Evolutionary conservation across 495 filamentous ascomycete species (phyloP), one percentile per base, ranked within the genome.

Genomic region (Aspergillus sclerotiicarbonarius): DNA sequence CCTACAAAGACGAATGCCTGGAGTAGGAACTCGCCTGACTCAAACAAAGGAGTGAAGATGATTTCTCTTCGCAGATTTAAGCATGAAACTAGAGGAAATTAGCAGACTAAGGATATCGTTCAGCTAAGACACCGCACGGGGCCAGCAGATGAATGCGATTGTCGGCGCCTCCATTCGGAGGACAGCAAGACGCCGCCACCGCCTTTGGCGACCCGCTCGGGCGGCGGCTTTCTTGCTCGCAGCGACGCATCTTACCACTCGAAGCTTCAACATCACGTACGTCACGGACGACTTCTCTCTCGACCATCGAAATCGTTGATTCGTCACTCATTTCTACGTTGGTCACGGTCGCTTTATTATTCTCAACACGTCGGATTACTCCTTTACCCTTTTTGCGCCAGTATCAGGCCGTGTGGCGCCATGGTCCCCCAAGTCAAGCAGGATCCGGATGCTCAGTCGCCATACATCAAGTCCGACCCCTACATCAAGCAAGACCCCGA

Each of bases 401-500:
- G 9, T 44, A 8, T 49, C 51, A 29, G 53, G 19, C 31, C 16
- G 44, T 41, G 54, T 48, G 48, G 59, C 62, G 57, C 58, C 57
- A 70, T 70, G 67, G 62, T 61, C 45, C 47, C 74, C 43, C 71
- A 73, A 54, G 52, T 78, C 69, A 78, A 79, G 53, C 70, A 65
- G 51, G 70, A 73, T 52, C 70, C 71, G 43, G 76, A 76, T 51
- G 67, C 70, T 49, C 60, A 69, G 53, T 57, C 70, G 19, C 67
- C 68, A 50, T 70, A 72, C 57, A 81, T 92, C 76, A 92, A 92
- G 70, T 67, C 80, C 19, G 90, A 93, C 49, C 47, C 47, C 32
- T 70, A 72, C 57, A 81, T 92, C 76, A 92, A 92, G 70, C 67
- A 80, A 16, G 90, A 93, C 39, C 80, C 82, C 5, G 89, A 90